These are phyloP conservation scores for Dacryopinax spathularia DNA, from an alignment of 768 basidiomycete species.

Conservation along the genomic window DNA sequence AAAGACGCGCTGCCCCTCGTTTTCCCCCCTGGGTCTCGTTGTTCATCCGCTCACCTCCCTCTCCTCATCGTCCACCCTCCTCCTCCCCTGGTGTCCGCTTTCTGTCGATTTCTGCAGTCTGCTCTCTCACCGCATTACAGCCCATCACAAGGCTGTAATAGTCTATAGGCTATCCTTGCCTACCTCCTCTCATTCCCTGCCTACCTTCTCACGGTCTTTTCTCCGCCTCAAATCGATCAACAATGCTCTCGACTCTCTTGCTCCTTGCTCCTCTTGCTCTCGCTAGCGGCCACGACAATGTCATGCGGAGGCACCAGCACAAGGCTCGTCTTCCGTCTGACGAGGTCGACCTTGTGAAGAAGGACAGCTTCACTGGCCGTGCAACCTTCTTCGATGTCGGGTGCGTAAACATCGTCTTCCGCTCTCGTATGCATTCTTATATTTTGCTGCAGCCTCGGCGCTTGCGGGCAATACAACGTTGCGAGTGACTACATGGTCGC, in stretches of 20 bases:
- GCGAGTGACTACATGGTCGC: constrained; percentile 13
- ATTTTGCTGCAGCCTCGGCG: constrained; percentile 8
- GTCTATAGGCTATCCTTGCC: constrained; percentile 4
- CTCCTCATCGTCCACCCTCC: constrained; percentile 1
- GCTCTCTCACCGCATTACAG: background rate
- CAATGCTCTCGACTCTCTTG: background rate
- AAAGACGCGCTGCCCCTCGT: background rate
- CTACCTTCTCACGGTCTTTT: background rate
- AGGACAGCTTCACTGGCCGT: constrained; percentile 5
- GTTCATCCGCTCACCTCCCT: background rate
- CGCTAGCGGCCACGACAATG: background rate
- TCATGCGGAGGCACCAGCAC: background rate
- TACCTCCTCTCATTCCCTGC: background rate
- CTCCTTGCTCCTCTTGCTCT: constrained; percentile 2
- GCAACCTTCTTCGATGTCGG: constrained; percentile 11
- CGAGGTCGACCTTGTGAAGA: background rate
- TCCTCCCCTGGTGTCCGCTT: background rate
- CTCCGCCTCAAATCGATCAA: background rate
- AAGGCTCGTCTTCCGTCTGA: background rate
- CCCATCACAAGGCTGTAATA: background rate
- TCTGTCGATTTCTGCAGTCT: background rate
- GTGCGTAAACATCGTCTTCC: background rate
- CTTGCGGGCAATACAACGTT: constrained; percentile 9
- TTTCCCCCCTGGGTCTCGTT: background rate
- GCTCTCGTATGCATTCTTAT: background rate